A percentile compares a stretch with the other conserved stretches of the same genome.
Evolutionary conservation across 2,329 filamentous ascomycete genomes (phyloP).

Genomic region (Sphaerulina musiva): DNA sequence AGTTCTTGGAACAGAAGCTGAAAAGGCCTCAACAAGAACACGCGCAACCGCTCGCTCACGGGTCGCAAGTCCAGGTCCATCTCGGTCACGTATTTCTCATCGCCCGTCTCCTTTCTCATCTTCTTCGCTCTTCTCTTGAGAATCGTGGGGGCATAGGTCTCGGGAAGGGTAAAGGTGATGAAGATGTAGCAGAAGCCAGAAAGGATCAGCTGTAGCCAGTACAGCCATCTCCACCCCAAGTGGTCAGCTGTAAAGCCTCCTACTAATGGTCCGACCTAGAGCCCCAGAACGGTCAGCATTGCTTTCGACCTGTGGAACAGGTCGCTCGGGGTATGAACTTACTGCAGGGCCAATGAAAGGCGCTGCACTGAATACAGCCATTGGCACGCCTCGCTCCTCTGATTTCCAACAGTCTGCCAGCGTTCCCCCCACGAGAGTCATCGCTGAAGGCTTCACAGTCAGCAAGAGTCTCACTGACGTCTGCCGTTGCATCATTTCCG

Average conservation of each 20-base stretch:
- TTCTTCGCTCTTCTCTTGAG: constrained; percentile 63
- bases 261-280: constrained; percentile 46
- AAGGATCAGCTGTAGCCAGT: constrained; percentile 80
- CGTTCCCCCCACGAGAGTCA: constrained; percentile 39
- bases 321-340: not conserved
- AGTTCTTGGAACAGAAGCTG: constrained; percentile 77
- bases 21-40: constrained; percentile 77
- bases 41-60: constrained; percentile 58
- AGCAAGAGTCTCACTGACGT: too few relatives aligned
- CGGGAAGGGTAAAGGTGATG: constrained; percentile 82
- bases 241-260: constrained; percentile 70
- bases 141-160: constrained; percentile 79
- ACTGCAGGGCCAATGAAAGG: constrained; percentile 26
- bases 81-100: constrained; percentile 66
- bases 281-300: not conserved
- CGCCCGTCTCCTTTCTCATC: constrained; percentile 62
- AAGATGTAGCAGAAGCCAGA: constrained; percentile 62
- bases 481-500: too few relatives aligned
- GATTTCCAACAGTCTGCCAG: constrained; percentile 28
- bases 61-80: constrained; percentile 70
- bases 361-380: constrained; percentile 29
- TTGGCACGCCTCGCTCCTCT: constrained; percentile 30
- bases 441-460: constrained; percentile 24
- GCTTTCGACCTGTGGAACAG: constrained; percentile 4
- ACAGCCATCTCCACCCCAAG: constrained; percentile 47